Evolutionary conservation across 73 alveolate genomes (phyloP).

Genomic region (Paramecium biaurelia): DNA sequence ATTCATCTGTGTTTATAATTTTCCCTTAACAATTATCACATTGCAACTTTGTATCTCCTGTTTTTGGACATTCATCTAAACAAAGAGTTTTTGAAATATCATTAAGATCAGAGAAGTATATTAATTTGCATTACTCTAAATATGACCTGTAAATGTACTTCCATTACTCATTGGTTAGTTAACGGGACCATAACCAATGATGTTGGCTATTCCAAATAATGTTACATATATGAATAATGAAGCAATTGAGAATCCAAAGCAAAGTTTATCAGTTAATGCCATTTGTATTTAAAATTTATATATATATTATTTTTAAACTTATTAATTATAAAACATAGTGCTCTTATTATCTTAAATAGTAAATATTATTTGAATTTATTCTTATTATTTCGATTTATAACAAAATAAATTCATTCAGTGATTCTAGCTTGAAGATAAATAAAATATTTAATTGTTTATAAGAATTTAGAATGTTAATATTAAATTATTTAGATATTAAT

Average conservation of each 20-base stretch:
- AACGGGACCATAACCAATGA: background rate
- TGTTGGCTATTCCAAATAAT: background rate
- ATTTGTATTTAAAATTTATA: background rate
- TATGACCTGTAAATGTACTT: background rate
- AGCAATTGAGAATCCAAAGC: background rate
- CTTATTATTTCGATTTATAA: background rate
- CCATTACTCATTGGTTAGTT: background rate
- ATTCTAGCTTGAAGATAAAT: too few species aligned
- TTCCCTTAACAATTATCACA: background rate
- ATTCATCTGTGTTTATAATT: background rate
- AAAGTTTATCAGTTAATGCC: background rate
- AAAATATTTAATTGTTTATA: background rate
- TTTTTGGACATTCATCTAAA: background rate
- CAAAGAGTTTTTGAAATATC: background rate
- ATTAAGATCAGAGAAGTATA: background rate
- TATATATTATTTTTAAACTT: background rate
- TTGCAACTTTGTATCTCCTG: background rate
- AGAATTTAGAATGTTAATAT: background rate
- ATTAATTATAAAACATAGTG: background rate
- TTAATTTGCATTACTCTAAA: background rate
- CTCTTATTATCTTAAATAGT: too few species aligned
- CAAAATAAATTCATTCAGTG: too few species aligned
- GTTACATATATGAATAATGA: background rate
- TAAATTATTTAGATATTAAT: background rate
- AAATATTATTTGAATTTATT: too few species aligned